Evolutionary conservation across 2,329 filamentous ascomycete genomes (phyloP), one percentile per base, ranked within the genome.

Genomic region (Cercospora sp.): DNA sequence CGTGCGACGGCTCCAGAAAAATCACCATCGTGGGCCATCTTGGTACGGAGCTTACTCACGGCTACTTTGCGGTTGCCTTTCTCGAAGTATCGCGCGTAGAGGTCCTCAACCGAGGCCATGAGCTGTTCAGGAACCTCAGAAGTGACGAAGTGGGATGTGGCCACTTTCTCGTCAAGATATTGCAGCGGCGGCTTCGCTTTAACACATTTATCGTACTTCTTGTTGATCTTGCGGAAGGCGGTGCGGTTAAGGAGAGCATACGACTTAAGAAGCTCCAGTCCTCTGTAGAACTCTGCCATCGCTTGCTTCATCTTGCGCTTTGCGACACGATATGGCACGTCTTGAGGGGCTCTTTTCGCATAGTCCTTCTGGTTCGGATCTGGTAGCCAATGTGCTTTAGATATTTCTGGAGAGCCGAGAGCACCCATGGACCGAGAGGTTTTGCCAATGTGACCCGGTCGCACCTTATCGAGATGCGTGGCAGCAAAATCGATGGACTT

Each of bases 161-260:
- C 94, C 74, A 99, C 93, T 77, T 94, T 94, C 73, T 97, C 94
- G 33, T 90, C 90, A 87, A 97, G 91, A 79, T 94, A 98, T 30
- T 90, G 87, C 76, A 91, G 86, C 0, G 90, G 86, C 0, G 92
- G 92, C 10, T 90, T 87, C 48, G 93, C 90, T 73, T 93, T 88
- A 66, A 93, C 88, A 2, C 91, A 88, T 81, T 98, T 99, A 84
- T 98, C 94, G 78, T 96, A 98, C 80, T 99, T 99, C 80, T 99
- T 99, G 81, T 96, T 97, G 77, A 99, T 93, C 79, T 99, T 99
- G 33, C 94, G 90, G 76, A 98, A 98, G 0, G 93, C 95, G 0
- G 93, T 97, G 60, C 93, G 87, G 78, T 99, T 99, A 13, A 97
- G 84, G 23, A 96, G 82, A 1, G 93, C 90, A 75, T 96, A 99